Base-by-base conservation (phyloP, 2,329 filamentous ascomycete genomes). In the Seiridium unicorne region DNA sequence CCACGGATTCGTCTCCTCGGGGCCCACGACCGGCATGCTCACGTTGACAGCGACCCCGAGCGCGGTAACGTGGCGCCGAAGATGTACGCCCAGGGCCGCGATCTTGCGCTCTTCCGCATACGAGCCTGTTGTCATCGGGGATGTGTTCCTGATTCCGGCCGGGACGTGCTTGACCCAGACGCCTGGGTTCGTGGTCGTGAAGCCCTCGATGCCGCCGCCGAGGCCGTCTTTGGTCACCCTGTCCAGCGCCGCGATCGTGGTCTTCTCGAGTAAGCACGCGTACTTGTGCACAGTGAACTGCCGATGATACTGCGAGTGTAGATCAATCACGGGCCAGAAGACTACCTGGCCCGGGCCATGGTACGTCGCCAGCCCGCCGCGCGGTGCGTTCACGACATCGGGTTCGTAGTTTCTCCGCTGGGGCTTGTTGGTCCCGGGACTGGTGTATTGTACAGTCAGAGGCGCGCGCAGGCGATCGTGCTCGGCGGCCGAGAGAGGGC, bases 311-410 rank as follows among this genome's bases (percentile, higher is more conserved):
- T 74, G 69, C 5, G 84, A 81, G 58, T 85, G 86, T 60, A 98
- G 82, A 73, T 97, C 92, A n/a, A 96, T 73, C 55, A 97, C 86
- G 3, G 94, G 92, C 80, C 96, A 99, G n/a, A 93, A 86, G 42
- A 97, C 91, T 54, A 96, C 77, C 73, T 99, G 95, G 0, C 94
- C 94, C 0, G 94, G 95, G 0, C 94, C 95, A 73, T 99, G 95
- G 78, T 97, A 98, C 3, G 95, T 98, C 0, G 92, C 93, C 65
- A 96, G 87, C 0, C 95, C 95, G 62, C 95, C 95, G 58, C 95
- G 88, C n/a, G 87, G 84, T 11, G 91, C 89, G 68, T 88, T 82
- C 48, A 85, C 75, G 67, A 95, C 86, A n/a, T 84, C 79, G 3
- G 89, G 90, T 34, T 72, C 64, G 66, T 75, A 79, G 35, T 60